Base-by-base conservation (phyloP, 805 yeast species). In the Ogataea parapolymorpha region DNA sequence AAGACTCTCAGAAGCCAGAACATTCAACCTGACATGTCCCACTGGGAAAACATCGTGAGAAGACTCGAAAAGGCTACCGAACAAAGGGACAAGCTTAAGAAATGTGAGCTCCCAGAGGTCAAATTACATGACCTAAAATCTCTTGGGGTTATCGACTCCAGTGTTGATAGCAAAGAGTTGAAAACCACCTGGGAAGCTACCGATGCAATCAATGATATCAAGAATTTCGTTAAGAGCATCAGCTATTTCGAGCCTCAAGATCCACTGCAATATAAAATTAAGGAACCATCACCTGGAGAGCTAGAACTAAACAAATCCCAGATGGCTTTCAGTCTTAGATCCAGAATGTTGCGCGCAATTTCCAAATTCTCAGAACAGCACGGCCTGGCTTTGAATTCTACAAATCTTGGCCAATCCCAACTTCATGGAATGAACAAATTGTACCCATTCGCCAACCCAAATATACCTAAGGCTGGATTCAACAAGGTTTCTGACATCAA, bases 271-370 rank as follows among this genome's bases (percentile, higher is more conserved):
- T 50, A 44, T 26, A 37, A 44, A 22, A 38, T 43, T 18, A 28
- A 29, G 5, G 30, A 41, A 5, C 25, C 36, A 2, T 31, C 47
- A 5, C 31, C 16, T 10, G 42, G 53, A 0, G 58, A 59, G 26
- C 35, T 60, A 6, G 61, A 59, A 27, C 25, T 56, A 6, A 32
- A 45, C 22, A 60, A 59, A 41, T 55, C 57, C 24, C 53, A 58
- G 28, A 32, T 59, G 34, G 62, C 55, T 7, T 55, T 46, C 46
- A 52, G 51, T 32, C 24, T 56, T 8, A 52, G 53, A 33, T 58
- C 63, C 5, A 51, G 65, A 47, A 24, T 58, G 11, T 37, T 60
- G 32, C 52, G 56, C 43, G 65, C 65, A 1, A 28, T 59, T 13
- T 57, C 56, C 24, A 55, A 50, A 39, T 32, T 60, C 7, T 41